Conservation (phyloP, 768 basidiomycete genomes). For the Dentipellis fragilis region DNA sequence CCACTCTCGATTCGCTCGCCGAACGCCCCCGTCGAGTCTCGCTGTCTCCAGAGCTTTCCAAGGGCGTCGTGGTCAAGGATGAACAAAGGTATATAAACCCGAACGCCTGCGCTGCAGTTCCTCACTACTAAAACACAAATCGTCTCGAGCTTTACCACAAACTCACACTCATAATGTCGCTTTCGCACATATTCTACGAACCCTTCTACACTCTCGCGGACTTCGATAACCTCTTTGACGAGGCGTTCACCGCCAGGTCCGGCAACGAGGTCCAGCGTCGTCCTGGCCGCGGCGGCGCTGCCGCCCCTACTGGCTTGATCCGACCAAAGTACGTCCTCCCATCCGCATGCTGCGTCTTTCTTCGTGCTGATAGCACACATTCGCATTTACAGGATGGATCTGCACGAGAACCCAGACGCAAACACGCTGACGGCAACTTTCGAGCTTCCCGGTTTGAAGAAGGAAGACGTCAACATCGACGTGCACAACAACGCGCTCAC, state of each 20-base stretch:
- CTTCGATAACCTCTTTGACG: constrained; percentile 35
- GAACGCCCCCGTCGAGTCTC: too few relatives aligned
- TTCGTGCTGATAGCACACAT: neutral
- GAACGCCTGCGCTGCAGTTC: neutral
- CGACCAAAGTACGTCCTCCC: constrained; percentile 5
- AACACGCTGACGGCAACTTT: constrained; percentile 43
- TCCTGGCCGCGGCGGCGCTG: neutral
- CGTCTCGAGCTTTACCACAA: too few relatives aligned
- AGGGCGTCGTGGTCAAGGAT: too few relatives aligned
- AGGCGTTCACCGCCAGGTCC: constrained; percentile 22
- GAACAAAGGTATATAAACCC: too few relatives aligned
- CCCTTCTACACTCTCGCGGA: constrained; percentile 29
- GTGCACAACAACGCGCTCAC: constrained; percentile 38
- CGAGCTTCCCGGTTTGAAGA: constrained; percentile 12
- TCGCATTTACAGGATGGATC: constrained; percentile 34
- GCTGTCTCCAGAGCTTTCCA: too few relatives aligned
- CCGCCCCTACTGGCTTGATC: neutral
- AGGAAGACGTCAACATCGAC: constrained; percentile 43
- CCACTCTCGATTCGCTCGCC: too few relatives aligned
- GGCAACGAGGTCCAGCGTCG: constrained; percentile 6
- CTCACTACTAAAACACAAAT: neutral
- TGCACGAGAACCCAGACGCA: constrained; percentile 36
- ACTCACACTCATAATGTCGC: constrained; percentile 16
- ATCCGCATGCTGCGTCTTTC: neutral
- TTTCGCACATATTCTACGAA: constrained; percentile 30